phyloP scores from a whole-genome alignment of 495 filamentous ascomycete species.

The Podospora fimiseda region DNA sequence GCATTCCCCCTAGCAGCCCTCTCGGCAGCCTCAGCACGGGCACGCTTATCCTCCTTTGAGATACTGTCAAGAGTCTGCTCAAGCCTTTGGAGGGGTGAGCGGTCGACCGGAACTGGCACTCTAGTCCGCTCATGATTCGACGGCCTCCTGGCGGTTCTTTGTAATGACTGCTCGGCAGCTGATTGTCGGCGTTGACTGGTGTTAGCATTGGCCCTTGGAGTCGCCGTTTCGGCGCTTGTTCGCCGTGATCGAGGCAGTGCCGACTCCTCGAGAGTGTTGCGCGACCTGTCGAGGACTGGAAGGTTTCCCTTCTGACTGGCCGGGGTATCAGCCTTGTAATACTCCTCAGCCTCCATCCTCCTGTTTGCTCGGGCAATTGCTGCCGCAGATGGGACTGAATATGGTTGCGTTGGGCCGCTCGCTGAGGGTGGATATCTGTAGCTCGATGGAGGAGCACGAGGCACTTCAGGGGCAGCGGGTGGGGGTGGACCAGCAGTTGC shows the following conservation, averaged over 20 bases:
- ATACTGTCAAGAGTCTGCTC: slow-evolving; percentile 82
- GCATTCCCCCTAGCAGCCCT: slow-evolving; percentile 41
- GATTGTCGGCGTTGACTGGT: slow-evolving; percentile 23
- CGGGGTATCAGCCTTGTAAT: slow-evolving; percentile 28
- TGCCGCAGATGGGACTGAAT: slow-evolving; percentile 15
- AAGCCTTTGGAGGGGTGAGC: slow-evolving; percentile 85
- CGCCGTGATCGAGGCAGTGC: slow-evolving; percentile 21
- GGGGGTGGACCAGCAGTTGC: slow-evolving; percentile 26
- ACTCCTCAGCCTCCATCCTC: slow-evolving; percentile 39
- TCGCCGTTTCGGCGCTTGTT: slow-evolving; percentile 15
- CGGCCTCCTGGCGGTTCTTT: slow-evolving; percentile 20
- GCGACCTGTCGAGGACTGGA: slow-evolving; percentile 29
- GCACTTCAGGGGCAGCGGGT: slow-evolving; percentile 54
- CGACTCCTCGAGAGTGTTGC: slow-evolving; percentile 25
- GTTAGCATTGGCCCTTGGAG: slow-evolving; percentile 9
- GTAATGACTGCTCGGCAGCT: slow-evolving; percentile 24
- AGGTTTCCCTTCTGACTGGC: slow-evolving; percentile 12
- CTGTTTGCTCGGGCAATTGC: slow-evolving; percentile 21
- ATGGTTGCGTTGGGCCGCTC: slow-evolving; percentile 28
- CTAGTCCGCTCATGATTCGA: slow-evolving; percentile 28
- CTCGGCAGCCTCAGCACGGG: slow-evolving; percentile 74
- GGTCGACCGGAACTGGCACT: slow-evolving; percentile 60
- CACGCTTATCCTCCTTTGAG: slow-evolving; percentile 85
- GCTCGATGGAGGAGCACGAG: slow-evolving; percentile 52
- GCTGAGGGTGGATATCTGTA: slow-evolving; percentile 47